Evolutionary conservation across 768 basidiomycete genomes (phyloP).

Genomic region (Trametes cubensis): DNA sequence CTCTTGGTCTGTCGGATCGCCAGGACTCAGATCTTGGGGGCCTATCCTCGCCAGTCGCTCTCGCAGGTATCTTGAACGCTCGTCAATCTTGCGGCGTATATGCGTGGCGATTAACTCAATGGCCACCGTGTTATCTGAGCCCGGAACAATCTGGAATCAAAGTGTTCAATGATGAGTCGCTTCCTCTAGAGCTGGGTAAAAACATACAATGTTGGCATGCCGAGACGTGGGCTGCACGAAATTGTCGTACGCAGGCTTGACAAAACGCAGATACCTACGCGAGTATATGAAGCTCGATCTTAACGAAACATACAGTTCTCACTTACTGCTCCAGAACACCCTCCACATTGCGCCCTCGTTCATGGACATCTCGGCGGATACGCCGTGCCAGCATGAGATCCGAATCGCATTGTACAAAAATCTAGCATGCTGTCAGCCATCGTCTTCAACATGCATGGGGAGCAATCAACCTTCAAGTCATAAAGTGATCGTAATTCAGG

Average conservation of each 20-base stretch:
- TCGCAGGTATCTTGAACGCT: conserved; percentile 74
- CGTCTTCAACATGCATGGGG: background rate
- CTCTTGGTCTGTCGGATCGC: conserved; percentile 39
- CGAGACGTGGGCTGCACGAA: conserved; percentile 88
- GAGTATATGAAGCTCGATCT: background rate
- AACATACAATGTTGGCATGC: conserved; percentile 82
- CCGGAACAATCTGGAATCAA: conserved; percentile 86
- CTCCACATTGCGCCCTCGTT: conserved; percentile 82
- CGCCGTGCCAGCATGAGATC: conserved; percentile 97
- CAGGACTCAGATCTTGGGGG: conserved; percentile 27
- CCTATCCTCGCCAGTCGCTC: conserved; percentile 61
- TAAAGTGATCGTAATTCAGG: conserved; percentile 77
- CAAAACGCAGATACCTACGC: conserved; percentile 84
- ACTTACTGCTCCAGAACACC: conserved; percentile 88
- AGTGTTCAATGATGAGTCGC: background rate
- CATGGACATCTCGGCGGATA: conserved; percentile 83
- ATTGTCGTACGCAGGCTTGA: conserved; percentile 93
- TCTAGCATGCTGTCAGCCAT: conserved; percentile 39
- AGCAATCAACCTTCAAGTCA: conserved; percentile 75
- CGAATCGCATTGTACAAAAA: conserved; percentile 92
- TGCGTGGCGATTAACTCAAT: conserved; percentile 94
- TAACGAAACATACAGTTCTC: background rate
- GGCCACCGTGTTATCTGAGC: conserved; percentile 84
- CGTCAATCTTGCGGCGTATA: conserved; percentile 79
- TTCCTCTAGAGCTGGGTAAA: background rate